phyloP scores from a whole-genome alignment of 2,329 filamentous ascomycete species.

The Colletotrichum ledebouriae region DNA sequence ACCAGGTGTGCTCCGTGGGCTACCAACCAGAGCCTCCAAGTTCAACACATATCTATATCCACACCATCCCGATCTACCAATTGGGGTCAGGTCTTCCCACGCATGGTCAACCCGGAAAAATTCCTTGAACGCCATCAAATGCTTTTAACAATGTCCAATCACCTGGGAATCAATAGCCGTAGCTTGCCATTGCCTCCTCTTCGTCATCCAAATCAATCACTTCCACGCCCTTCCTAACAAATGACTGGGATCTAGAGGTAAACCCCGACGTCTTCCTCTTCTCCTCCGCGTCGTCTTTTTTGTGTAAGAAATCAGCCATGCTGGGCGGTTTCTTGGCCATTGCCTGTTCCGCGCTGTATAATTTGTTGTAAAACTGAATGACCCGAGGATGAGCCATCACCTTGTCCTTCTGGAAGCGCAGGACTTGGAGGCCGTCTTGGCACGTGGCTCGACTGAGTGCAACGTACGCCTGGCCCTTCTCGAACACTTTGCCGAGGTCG shows the following conservation, averaged over 20 bases:
- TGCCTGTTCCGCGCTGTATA: slow-evolving; percentile 79
- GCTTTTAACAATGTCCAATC: not conserved
- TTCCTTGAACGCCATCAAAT: slow-evolving; percentile 29
- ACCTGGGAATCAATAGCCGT: slow-evolving; percentile 50
- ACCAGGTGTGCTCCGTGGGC: not conserved
- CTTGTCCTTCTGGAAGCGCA: slow-evolving; percentile 89
- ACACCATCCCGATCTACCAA: slow-evolving; percentile 22
- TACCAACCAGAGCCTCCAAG: slow-evolving; percentile 21
- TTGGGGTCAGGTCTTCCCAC: not conserved
- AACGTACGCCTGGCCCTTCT: slow-evolving; percentile 98
- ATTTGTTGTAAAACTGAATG: slow-evolving; percentile 84
- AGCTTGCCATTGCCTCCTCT: slow-evolving; percentile 62
- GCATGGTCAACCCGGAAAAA: not conserved
- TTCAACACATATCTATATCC: slow-evolving; percentile 25
- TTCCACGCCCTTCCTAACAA: slow-evolving; percentile 43
- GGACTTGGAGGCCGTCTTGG: slow-evolving; percentile 87
- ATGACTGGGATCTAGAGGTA: slow-evolving; percentile 29
- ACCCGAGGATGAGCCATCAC: slow-evolving; percentile 96
- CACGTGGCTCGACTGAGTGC: slow-evolving; percentile 92
- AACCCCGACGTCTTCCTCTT: slow-evolving; percentile 48
- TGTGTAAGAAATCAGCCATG: slow-evolving; percentile 57
- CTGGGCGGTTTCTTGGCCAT: slow-evolving; percentile 49
- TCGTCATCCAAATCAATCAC: slow-evolving; percentile 61
- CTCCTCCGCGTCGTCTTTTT: slow-evolving; percentile 31
- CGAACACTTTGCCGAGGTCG: slow-evolving; percentile 91